A percentile compares a stretch with the other conserved stretches of the same genome.
Conservation (phyloP, 768 basidiomycete genomes). For the Gautieria morchelliformis region DNA sequence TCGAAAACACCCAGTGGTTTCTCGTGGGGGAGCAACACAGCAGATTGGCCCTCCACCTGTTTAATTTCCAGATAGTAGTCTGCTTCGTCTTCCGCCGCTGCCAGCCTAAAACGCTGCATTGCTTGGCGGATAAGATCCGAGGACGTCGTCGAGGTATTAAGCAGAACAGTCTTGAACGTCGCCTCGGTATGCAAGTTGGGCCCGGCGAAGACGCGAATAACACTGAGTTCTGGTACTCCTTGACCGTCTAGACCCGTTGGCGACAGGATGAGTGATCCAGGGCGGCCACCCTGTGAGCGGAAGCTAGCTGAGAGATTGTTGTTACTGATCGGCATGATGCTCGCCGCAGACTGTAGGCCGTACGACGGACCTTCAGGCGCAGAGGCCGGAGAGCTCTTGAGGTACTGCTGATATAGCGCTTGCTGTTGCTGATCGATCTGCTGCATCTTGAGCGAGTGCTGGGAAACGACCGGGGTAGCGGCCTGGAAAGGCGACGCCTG, state of each 20-base stretch:
- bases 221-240: conserved; percentile 75
- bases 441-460: conserved; percentile 59
- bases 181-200: conserved; percentile 85
- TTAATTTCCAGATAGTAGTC: conserved; percentile 87
- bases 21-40: conserved; percentile 60
- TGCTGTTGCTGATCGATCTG: conserved; percentile 87
- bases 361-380: conserved; percentile 70
- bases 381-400: conserved; percentile 75
- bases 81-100: conserved; percentile 45
- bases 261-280: conserved; percentile 68
- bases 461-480: conserved; percentile 34
- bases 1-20: conserved; percentile 89
- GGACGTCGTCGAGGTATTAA: conserved; percentile 79
- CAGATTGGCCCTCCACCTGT: conserved; percentile 81
- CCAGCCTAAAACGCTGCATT: conserved; percentile 86
- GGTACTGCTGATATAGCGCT: conserved; percentile 79
- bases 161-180: conserved; percentile 94
- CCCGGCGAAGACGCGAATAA: conserved; percentile 94
- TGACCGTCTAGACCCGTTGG: conserved; percentile 51
- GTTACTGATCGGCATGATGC: conserved; percentile 43
- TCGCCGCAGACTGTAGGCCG: conserved; percentile 66
- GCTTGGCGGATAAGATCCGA: conserved; percentile 84
- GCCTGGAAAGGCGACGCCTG: conserved; percentile 17
- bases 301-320: conserved; percentile 12
- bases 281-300: conserved; percentile 42